A percentile compares a stretch with the other conserved stretches of the same genome.
phyloP scores from a whole-genome alignment of 441 rosid species.

The Flueggea neowawraea region DNA sequence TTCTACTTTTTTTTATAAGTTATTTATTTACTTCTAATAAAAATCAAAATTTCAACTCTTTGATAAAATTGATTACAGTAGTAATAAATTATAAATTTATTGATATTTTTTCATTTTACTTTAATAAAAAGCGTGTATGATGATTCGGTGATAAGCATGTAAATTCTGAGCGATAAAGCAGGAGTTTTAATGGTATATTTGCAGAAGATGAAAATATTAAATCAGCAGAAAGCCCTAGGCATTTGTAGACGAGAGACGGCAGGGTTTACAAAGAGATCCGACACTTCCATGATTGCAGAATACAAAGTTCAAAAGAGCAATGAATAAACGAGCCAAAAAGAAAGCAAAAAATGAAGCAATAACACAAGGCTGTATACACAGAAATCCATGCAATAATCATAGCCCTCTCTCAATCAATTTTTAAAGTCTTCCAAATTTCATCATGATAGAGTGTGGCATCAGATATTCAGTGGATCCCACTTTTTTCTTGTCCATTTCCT shows the following conservation, averaged over 20 bases:
- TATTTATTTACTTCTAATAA: too few relatives aligned
- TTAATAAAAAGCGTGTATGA: too few relatives aligned
- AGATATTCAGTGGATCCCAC: slow-evolving; percentile 51
- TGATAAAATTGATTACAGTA: too few relatives aligned
- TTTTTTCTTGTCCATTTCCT: slow-evolving; percentile 6
- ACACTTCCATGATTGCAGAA: slow-evolving; percentile 39
- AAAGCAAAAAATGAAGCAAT: slow-evolving; percentile 12
- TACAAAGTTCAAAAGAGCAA: slow-evolving; percentile 43
- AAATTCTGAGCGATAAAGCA: too few relatives aligned
- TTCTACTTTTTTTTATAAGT: too few relatives aligned
- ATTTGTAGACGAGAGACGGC: neutral
- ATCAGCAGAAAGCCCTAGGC: neutral
- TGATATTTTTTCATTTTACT: too few relatives aligned
- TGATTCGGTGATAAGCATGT: too few relatives aligned
- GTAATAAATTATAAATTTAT: too few relatives aligned
- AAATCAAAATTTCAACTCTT: too few relatives aligned
- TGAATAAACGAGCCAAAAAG: slow-evolving; percentile 18
- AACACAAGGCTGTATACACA: too few relatives aligned
- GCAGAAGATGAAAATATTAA: neutral
- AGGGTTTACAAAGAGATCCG: slow-evolving; percentile 28
- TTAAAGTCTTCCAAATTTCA: slow-evolving; percentile 50
- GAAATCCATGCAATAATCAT: slow-evolving; percentile 97
- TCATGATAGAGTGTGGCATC: slow-evolving; percentile 75
- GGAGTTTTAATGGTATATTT: too few relatives aligned
- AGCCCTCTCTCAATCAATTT: slow-evolving; percentile 60